These are phyloP conservation scores for Farysia itapuensis DNA, from an alignment of 1,284 basidiomycete genomes.

Conservation along the genomic window DNA sequence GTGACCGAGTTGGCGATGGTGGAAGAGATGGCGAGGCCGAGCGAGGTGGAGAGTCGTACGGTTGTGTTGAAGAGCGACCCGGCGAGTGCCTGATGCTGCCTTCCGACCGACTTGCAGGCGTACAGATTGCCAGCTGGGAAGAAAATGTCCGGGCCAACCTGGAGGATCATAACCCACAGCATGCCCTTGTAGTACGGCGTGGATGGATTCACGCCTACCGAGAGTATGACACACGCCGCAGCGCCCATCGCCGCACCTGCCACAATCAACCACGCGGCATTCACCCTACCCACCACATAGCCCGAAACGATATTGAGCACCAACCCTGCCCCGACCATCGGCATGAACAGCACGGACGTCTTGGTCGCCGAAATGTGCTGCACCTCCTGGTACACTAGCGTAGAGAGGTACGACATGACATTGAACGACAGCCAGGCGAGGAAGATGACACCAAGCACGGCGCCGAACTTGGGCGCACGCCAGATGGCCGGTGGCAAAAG, in stretches of 20 bases:
- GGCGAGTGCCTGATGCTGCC: constrained; percentile 42
- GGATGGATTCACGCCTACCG: constrained; percentile 70
- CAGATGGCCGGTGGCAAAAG: constrained; percentile 49
- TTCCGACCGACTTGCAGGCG: constrained; percentile 35
- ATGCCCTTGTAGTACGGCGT: constrained; percentile 76
- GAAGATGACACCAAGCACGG: constrained; percentile 74
- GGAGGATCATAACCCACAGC: constrained; percentile 74
- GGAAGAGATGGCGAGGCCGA: constrained; percentile 46
- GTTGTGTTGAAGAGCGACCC: constrained; percentile 52
- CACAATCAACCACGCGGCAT: constrained; percentile 50
- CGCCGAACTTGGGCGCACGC: constrained; percentile 36
- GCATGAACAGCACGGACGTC: constrained; percentile 76
- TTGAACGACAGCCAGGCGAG: constrained; percentile 71
- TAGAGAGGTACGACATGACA: constrained; percentile 43
- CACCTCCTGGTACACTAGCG: constrained; percentile 45
- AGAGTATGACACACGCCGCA: constrained; percentile 66
- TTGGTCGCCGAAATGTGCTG: constrained; percentile 65
- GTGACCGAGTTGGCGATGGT: constrained; percentile 44
- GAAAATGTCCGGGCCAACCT: constrained; percentile 44
- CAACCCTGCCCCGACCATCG: constrained; percentile 65
- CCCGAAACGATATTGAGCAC: constrained; percentile 51
- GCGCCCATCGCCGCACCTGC: constrained; percentile 65
- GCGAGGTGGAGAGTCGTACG: constrained; percentile 47
- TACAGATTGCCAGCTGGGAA: constrained; percentile 42
- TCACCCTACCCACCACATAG: constrained; percentile 38